Conservation (phyloP, 108 stramenopile species). For the Skeletonema menzelii region DNA sequence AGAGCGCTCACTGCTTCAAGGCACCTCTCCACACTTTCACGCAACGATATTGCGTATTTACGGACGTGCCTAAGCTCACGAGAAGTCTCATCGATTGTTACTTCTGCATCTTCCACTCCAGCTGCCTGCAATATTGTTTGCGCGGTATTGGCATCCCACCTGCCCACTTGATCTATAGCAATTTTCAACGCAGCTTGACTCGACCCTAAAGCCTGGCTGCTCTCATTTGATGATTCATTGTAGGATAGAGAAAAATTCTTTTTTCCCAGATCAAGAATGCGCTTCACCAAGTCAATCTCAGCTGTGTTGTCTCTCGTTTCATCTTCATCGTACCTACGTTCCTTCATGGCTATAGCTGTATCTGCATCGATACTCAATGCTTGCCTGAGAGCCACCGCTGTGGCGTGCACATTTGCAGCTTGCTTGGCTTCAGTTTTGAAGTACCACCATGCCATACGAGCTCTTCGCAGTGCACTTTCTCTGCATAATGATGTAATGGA, state of each 20-base stretch:
- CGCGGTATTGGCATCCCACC: slow-evolving; percentile 73
- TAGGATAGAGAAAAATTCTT: slow-evolving; percentile 8
- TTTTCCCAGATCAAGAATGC: slow-evolving; percentile 69
- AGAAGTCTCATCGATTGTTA: slow-evolving; percentile 79
- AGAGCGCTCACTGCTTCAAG: slow-evolving; percentile 62
- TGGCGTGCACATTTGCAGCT: slow-evolving; percentile 51
- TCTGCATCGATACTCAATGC: slow-evolving; percentile 61
- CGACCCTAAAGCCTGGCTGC: neutral
- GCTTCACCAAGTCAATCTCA: slow-evolving; percentile 63
- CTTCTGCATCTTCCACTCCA: slow-evolving; percentile 73
- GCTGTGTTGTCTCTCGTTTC: slow-evolving; percentile 58
- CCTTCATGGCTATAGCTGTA: slow-evolving; percentile 53
- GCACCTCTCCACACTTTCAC: slow-evolving; percentile 69
- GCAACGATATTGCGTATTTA: slow-evolving; percentile 72
- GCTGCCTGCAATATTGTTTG: slow-evolving; percentile 76
- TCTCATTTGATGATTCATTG: slow-evolving; percentile 17
- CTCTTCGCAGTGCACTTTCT: slow-evolving; percentile 59
- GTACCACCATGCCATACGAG: slow-evolving; percentile 79
- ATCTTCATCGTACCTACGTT: slow-evolving; percentile 54
- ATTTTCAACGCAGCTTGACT: slow-evolving; percentile 32
- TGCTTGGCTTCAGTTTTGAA: slow-evolving; percentile 68
- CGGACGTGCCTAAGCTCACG: slow-evolving; percentile 72
- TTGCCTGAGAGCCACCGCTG: slow-evolving; percentile 56
- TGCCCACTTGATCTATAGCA: slow-evolving; percentile 62
- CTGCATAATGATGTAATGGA: slow-evolving; percentile 62